Conservation (phyloP, 2,329 filamentous ascomycete species). For the Colletotrichum truncatum region DNA sequence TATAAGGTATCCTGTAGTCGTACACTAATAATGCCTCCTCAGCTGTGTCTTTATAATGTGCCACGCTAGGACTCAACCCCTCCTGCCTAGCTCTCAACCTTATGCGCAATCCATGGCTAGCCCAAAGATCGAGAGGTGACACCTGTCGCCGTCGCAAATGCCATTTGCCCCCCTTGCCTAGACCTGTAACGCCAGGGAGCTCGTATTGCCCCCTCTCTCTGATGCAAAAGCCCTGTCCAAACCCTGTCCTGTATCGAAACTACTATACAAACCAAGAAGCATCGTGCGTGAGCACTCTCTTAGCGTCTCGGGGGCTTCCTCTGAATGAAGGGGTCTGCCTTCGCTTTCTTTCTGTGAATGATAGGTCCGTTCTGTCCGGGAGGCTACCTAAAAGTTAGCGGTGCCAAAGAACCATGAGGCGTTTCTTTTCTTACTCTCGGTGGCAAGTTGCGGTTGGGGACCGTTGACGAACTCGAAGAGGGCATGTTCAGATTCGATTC, state of each 20-base stretch:
- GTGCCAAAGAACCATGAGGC: neutral
- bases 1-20: neutral
- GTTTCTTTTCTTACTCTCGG: slow-evolving; percentile 8
- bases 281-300: neutral
- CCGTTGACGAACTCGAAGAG: neutral
- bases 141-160: slow-evolving; percentile 8
- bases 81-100: neutral
- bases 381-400: slow-evolving; percentile 12
- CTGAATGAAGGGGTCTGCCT: slow-evolving; percentile 56
- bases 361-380: slow-evolving; percentile 27
- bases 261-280: slow-evolving; percentile 27
- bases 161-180: slow-evolving; percentile 8
- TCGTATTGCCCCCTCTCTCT: slow-evolving; percentile 8
- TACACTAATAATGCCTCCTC: neutral
- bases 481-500: slow-evolving; percentile 22
- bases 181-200: slow-evolving; percentile 26
- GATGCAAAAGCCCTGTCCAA: slow-evolving; percentile 16
- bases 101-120: slow-evolving; percentile 3
- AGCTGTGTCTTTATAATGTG: neutral
- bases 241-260: slow-evolving; percentile 6
- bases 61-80: neutral
- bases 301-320: slow-evolving; percentile 40
- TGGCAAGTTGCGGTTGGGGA: slow-evolving; percentile 12
- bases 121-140: slow-evolving; percentile 8
- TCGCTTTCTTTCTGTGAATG: slow-evolving; percentile 46